Base-by-base conservation (phyloP, 129 eudicot genomes). In the Tanacetum coccineum region DNA sequence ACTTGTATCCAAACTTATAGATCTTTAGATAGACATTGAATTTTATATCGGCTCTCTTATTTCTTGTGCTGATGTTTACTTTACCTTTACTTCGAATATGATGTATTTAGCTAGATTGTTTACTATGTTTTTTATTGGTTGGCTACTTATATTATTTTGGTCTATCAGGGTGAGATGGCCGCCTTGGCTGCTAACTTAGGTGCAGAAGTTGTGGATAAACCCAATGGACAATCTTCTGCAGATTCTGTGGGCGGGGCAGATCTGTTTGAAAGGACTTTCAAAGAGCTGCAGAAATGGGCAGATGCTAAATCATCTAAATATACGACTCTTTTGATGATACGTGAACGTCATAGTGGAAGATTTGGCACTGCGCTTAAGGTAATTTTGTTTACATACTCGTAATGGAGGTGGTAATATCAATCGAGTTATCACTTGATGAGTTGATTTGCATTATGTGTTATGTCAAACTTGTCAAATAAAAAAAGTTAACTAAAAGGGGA, bases 331-430 rank as follows among this genome's bases (percentile, higher is more conserved):
- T 55, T 73, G 46, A 84, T 93, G 58, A 80, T 84, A 51, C 89
- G 84, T 46, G 98, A 89, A 76, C 81, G 80, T 48, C 91, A 89
- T 50, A 61, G 78, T 54, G 84, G 88, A 49, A 81, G 92, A 74
- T 87, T 89, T 45, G 98, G 98, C 63, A 84, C 81, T 62, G 96
- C 98, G 59, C 84, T 93, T 21, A 93, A 93, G 96, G 98, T 88
- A 82, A 13, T 32, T 48, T 13, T 48, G 13, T 25, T 65, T 67
- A 57, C 60, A 2, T 53, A 40, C 26, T 55, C 45, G 12, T 30
- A 46, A 2, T 36, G 20, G 3, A 20, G 17, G 9, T 18, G 42
- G 42, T 36, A 36, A 36, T 36, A 36, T 36, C 42, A 6, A 36
- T 32, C 9, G 9, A 32, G 39, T 36, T 36, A 36, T 1, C 10